Conservation (phyloP, 495 filamentous ascomycete species). For the Podospora pseudocomata region DNA sequence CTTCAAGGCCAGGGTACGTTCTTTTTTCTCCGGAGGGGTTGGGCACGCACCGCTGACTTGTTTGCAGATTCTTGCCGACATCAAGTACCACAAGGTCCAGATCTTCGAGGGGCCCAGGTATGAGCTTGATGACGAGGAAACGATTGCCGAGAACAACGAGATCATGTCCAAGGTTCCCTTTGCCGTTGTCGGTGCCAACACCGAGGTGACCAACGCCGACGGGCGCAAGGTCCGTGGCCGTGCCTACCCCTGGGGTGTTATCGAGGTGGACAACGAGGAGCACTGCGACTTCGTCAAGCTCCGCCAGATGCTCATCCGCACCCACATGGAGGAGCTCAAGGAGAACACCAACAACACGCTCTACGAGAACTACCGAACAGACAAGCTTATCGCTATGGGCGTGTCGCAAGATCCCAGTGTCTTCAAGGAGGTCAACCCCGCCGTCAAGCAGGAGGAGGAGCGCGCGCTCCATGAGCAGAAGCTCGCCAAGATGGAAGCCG, state of each 20-base stretch:
- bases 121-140: conserved; percentile 98
- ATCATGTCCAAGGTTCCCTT: conserved; percentile 99
- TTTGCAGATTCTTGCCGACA: conserved; percentile 87
- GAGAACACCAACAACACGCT: conserved; percentile 98
- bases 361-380: conserved; percentile 99
- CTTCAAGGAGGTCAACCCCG: conserved; percentile 99
- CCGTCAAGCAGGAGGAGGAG: conserved; percentile 99
- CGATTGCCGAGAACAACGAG: conserved; percentile 98
- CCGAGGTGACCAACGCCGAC: conserved; percentile 83
- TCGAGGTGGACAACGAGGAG: conserved; percentile 99
- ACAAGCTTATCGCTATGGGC: conserved; percentile 97
- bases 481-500: conserved; percentile 98
- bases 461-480: conserved; percentile 97
- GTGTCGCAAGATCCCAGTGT: conserved; percentile 97
- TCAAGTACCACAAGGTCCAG: conserved; percentile 91
- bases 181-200: conserved; percentile 93
- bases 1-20: conserved; percentile 91
- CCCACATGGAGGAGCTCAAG: conserved; percentile 99
- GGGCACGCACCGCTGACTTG: not conserved
- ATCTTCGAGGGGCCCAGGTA: conserved; percentile 99
- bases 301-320: conserved; percentile 98
- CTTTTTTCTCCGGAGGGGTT: not conserved
- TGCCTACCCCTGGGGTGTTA: conserved; percentile 96
- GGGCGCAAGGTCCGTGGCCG: conserved; percentile 95
- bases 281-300: conserved; percentile 99